These are phyloP conservation scores for Lactarius quietus DNA, from an alignment of 768 basidiomycete species.

Conservation along the genomic window DNA sequence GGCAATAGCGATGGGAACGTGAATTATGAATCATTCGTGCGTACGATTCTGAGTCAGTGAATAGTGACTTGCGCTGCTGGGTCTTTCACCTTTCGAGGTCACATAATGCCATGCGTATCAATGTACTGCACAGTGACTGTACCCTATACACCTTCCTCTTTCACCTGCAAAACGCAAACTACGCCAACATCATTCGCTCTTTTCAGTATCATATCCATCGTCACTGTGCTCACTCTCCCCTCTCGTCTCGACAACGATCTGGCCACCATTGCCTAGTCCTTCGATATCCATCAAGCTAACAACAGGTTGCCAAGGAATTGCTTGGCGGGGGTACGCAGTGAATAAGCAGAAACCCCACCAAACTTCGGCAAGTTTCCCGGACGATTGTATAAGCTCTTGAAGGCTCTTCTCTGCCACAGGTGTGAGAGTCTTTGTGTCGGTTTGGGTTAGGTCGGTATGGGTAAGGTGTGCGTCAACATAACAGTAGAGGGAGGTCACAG, in stretches of 20 bases:
- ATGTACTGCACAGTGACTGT: conserved; percentile 2
- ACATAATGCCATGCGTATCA: conserved; percentile 11
- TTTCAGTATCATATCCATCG: conserved; percentile 27
- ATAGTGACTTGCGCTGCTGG: conserved; percentile 34
- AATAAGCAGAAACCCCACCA: conserved; percentile 77
- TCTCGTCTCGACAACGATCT: conserved; percentile 32
- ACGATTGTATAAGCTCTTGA: conserved; percentile 35
- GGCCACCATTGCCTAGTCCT: conserved; percentile 31
- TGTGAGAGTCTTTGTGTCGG: conserved; percentile 38
- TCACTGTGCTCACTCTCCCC: conserved; percentile 10
- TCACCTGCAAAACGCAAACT: not conserved
- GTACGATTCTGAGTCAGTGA: conserved; percentile 88
- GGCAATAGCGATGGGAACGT: conserved; percentile 83
- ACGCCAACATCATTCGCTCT: conserved; percentile 15
- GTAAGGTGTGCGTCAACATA: conserved; percentile 64
- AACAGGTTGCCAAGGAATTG: conserved; percentile 47
- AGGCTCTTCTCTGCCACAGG: conserved; percentile 33
- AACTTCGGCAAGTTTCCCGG: conserved; percentile 32
- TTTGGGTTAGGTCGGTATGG: conserved; percentile 43
- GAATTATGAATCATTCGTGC: conserved; percentile 96
- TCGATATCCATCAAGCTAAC: conserved; percentile 17
- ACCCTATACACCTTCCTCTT: not conserved
- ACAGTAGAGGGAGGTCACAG: conserved; percentile 64
- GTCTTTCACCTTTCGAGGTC: not conserved
- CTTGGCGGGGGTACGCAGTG: conserved; percentile 65